These are phyloP conservation scores for Podila clonocystis DNA, from an alignment of 192 early-diverging fungal species.

Conservation along the genomic window DNA sequence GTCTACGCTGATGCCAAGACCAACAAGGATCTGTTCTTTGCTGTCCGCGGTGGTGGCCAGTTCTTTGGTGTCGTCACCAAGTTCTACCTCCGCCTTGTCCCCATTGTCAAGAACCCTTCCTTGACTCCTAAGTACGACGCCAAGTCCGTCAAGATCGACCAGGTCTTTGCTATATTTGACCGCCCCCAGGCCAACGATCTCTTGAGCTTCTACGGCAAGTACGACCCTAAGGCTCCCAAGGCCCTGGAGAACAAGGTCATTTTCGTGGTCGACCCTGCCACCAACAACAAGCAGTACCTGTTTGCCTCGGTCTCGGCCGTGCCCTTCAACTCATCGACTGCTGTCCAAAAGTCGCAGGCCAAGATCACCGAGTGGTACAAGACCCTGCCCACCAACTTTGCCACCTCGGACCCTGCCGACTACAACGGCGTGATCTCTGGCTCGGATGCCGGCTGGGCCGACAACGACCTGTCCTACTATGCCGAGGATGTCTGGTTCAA, in stretches of 20 bases:
- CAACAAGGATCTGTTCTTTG: conserved; percentile 47
- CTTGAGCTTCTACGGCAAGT: conserved; percentile 42
- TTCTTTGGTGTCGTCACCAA: conserved; percentile 51
- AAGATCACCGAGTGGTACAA: conserved; percentile 46
- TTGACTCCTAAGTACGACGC: conserved; percentile 39
- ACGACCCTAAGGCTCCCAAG: conserved; percentile 41
- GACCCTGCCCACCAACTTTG: conserved; percentile 42
- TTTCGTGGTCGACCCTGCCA: conserved; percentile 31
- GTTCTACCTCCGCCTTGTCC: conserved; percentile 39
- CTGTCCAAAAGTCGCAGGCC: conserved; percentile 36
- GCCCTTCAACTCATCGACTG: conserved; percentile 38
- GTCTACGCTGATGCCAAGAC: conserved; percentile 34
- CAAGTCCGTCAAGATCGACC: conserved; percentile 30
- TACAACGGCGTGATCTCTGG: conserved; percentile 40
- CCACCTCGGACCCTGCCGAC: conserved; percentile 37
- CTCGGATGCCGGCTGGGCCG: conserved; percentile 32
- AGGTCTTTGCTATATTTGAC: conserved; percentile 53
- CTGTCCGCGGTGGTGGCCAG: conserved; percentile 48
- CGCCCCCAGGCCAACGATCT: conserved; percentile 34
- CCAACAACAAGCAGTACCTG: conserved; percentile 44
- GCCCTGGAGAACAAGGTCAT: conserved; percentile 49
- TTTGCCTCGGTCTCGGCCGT: conserved; percentile 44
- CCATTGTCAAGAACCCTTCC: conserved; percentile 46
- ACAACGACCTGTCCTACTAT: conserved; percentile 39
- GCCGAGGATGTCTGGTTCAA: conserved; percentile 48